phyloP scores from a whole-genome alignment of 1,284 basidiomycete genomes.

The Ustilago cynodontis region DNA sequence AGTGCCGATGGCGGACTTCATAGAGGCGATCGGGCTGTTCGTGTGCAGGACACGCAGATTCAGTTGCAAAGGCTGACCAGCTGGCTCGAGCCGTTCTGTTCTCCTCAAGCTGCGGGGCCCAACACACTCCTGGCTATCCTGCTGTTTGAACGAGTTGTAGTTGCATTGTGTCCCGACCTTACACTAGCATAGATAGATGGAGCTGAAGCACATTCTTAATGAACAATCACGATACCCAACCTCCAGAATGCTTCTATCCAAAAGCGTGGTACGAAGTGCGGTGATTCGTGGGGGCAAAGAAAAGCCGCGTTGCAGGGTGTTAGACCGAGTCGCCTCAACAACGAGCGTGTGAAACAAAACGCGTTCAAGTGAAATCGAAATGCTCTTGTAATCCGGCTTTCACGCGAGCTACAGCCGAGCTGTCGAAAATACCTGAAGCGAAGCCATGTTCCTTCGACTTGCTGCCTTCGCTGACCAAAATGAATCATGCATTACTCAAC shows the following conservation, averaged over 20 bases:
- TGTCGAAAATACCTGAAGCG: conserved; percentile 7
- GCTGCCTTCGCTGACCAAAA: conserved; percentile 6
- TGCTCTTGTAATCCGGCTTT: conserved; percentile 40
- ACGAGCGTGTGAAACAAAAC: neutral
- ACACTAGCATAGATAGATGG: conserved; percentile 16
- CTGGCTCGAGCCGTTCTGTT: conserved; percentile 48
- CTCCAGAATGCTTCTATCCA: neutral
- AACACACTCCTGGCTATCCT: conserved; percentile 51
- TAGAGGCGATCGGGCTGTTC: conserved; percentile 12
- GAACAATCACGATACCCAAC: conserved; percentile 15
- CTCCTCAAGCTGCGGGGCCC: conserved; percentile 48
- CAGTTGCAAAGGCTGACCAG: conserved; percentile 36
- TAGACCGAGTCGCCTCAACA: neutral
- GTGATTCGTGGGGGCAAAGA: too few species aligned
- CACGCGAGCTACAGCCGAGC: conserved; percentile 39
- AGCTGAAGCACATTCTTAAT: neutral
- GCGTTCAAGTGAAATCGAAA: neutral
- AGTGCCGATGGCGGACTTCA: conserved; percentile 10
- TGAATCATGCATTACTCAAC: conserved; percentile 17
- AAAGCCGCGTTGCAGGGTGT: neutral
- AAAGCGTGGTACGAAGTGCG: too few species aligned
- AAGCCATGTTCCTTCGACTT: neutral
- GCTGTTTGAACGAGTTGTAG: conserved; percentile 49
- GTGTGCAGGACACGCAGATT: conserved; percentile 15
- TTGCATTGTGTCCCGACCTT: conserved; percentile 38